phyloP scores from a whole-genome alignment of 192 early-diverging fungal genomes.

The Oehlia diaphana region DNA sequence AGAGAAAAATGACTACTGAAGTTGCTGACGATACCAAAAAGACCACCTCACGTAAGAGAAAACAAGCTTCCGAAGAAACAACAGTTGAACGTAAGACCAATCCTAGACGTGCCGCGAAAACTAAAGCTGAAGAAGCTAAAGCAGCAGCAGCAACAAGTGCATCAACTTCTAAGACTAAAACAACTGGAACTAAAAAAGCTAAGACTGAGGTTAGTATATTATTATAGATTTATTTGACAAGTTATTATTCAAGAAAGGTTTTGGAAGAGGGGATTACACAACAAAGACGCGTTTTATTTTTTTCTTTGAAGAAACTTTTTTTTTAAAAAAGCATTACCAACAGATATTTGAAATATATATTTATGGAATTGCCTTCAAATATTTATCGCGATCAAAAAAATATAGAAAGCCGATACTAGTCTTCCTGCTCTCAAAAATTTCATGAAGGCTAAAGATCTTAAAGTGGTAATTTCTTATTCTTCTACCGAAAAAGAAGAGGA shows the following conservation, averaged over 20 bases:
- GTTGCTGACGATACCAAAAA: slow-evolving; percentile 14
- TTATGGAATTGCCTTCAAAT: background rate
- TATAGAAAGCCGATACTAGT: slow-evolving; percentile 12
- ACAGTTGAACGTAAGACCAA: slow-evolving; percentile 27
- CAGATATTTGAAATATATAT: background rate
- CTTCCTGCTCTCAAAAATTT: slow-evolving; percentile 20
- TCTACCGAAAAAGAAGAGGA: background rate
- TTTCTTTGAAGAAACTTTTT: background rate
- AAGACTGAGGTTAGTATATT: slow-evolving; percentile 25
- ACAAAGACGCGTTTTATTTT: slow-evolving; percentile 5
- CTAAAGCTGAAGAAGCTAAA: slow-evolving; percentile 29
- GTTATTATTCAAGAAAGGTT: background rate
- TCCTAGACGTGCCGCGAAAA: slow-evolving; percentile 31
- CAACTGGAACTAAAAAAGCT: slow-evolving; percentile 18
- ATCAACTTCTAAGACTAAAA: slow-evolving; percentile 14
- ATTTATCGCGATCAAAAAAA: background rate
- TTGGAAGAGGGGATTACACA: background rate
- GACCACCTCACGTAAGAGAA: slow-evolving; percentile 25
- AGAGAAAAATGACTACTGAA: slow-evolving; percentile 11
- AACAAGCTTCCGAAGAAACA: background rate
- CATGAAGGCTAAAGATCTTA: slow-evolving; percentile 21
- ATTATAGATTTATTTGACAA: background rate
- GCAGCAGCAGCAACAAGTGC: background rate
- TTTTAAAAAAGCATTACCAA: background rate
- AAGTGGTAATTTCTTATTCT: slow-evolving; percentile 17